These are phyloP conservation scores for Ilex aquifolium DNA, from an alignment of 257 asterid genomes.

Conservation along the genomic window DNA sequence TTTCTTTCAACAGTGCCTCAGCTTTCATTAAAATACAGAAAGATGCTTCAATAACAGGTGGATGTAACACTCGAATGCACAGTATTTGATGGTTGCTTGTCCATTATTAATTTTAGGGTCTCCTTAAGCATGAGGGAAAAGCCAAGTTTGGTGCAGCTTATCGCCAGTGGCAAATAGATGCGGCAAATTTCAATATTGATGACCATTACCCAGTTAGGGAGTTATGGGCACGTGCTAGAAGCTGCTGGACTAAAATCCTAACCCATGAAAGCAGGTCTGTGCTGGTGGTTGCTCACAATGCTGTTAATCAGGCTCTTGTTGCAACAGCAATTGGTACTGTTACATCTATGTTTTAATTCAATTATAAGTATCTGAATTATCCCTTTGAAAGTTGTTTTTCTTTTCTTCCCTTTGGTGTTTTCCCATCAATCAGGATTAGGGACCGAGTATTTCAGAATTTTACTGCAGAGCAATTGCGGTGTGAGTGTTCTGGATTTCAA, in stretches of 20 bases:
- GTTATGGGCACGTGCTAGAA: conserved; percentile 80
- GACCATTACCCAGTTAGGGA: conserved; percentile 95
- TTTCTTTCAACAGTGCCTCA: background rate
- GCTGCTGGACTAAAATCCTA: conserved; percentile 75
- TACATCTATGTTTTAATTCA: background rate
- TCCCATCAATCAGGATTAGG: conserved; percentile 49
- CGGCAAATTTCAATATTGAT: conserved; percentile 75
- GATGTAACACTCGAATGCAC: background rate
- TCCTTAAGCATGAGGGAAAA: conserved; percentile 80
- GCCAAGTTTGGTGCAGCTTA: conserved; percentile 74
- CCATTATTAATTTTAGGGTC: conserved; percentile 48
- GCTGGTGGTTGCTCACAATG: conserved; percentile 95
- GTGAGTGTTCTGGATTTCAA: conserved; percentile 90
- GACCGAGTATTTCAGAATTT: conserved; percentile 72
- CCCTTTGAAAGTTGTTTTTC: background rate
- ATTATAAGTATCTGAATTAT: background rate
- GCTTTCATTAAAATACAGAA: too few species aligned
- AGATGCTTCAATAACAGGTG: background rate
- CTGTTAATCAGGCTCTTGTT: conserved; percentile 94
- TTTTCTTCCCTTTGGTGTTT: background rate
- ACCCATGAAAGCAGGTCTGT: conserved; percentile 68
- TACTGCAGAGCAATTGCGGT: conserved; percentile 96
- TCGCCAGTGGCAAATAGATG: conserved; percentile 89
- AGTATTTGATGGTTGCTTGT: background rate
- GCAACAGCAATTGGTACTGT: conserved; percentile 84